Percentiles rank a stretch among this genome's conserved stretches.
Conservation (phyloP, 2,329 filamentous ascomycete species). For the Ambrosiella xylebori region DNA sequence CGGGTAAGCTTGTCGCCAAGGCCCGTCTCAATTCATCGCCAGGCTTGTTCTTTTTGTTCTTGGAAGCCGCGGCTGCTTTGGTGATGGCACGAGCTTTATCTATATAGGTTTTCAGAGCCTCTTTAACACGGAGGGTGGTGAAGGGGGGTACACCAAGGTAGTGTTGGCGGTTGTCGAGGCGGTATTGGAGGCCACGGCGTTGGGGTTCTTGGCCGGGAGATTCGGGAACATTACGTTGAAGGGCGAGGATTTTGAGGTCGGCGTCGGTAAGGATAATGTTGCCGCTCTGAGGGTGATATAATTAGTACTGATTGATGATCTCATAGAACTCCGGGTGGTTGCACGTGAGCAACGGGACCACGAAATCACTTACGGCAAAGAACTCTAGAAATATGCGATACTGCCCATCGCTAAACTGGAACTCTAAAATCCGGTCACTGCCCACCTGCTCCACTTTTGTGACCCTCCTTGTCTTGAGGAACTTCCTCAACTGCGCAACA, state of each 20-base stretch:
- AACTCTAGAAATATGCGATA: slow-evolving; percentile 87
- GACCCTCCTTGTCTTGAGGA: slow-evolving; percentile 68
- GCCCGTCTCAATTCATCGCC: slow-evolving; percentile 64
- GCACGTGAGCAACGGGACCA: no score
- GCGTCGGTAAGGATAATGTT: slow-evolving; percentile 86
- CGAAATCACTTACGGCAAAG: slow-evolving; percentile 42
- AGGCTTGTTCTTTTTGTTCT: slow-evolving; percentile 49
- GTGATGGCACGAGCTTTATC: slow-evolving; percentile 35
- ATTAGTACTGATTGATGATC: slow-evolving; percentile 10
- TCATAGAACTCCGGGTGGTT: no score
- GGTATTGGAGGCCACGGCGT: slow-evolving; percentile 60
- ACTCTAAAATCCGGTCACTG: slow-evolving; percentile 82
- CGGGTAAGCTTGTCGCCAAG: slow-evolving; percentile 67
- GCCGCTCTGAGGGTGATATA: slow-evolving; percentile 36
- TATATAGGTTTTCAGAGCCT: slow-evolving; percentile 49
- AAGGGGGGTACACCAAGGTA: slow-evolving; percentile 57
- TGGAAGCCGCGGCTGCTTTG: slow-evolving; percentile 18
- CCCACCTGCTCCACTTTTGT: slow-evolving; percentile 73
- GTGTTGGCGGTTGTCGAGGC: slow-evolving; percentile 68
- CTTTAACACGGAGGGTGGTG: slow-evolving; percentile 53
- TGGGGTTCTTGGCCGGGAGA: slow-evolving; percentile 74
- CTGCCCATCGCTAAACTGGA: slow-evolving; percentile 80
- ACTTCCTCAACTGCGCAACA: slow-evolving; percentile 70
- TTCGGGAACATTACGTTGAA: slow-evolving; percentile 65
- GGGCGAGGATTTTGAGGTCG: slow-evolving; percentile 62